Conservation (phyloP, 768 basidiomycete species). For the Kwoniella sp. region DNA sequence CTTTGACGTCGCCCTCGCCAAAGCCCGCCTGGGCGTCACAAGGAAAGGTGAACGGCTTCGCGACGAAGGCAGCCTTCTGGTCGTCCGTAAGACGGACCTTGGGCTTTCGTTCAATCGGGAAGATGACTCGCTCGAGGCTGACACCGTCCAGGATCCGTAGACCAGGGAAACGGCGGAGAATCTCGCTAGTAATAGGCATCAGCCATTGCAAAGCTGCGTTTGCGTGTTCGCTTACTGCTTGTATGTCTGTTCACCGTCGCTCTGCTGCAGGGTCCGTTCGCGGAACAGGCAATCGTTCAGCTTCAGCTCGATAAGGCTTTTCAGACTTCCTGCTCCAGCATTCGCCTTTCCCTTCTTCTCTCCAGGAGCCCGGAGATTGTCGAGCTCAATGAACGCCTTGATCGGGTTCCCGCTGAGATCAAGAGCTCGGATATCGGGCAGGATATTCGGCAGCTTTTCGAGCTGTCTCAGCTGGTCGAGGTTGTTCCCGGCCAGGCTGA, state of each 20-base stretch:
- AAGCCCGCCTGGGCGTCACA: constrained; percentile 51
- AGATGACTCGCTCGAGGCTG: constrained; percentile 70
- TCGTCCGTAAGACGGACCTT: constrained; percentile 52
- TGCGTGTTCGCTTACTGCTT: constrained; percentile 35
- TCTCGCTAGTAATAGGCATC: constrained; percentile 66
- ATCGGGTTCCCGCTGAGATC: constrained; percentile 56
- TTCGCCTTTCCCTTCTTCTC: constrained; percentile 54
- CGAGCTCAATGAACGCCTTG: constrained; percentile 75
- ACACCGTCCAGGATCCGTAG: constrained; percentile 79
- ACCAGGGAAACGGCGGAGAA: constrained; percentile 72
- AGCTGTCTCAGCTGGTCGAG: constrained; percentile 61
- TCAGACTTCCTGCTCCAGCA: constrained; percentile 34
- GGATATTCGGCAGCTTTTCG: constrained; percentile 62
- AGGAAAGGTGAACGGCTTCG: constrained; percentile 67
- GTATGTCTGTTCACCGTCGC: constrained; percentile 73
- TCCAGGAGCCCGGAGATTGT: constrained; percentile 64
- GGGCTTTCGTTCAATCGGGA: constrained; percentile 57
- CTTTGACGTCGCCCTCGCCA: constrained; percentile 60
- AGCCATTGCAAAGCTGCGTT: neutral
- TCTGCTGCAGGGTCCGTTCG: constrained; percentile 53
- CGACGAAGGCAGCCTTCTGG: constrained; percentile 43
- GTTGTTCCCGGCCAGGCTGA: constrained; percentile 79
- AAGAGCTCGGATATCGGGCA: constrained; percentile 56
- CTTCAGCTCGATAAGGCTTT: constrained; percentile 44
- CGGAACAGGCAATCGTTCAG: constrained; percentile 38